Conservation (phyloP, 1,284 basidiomycete genomes). For the Tremellales sp. region DNA sequence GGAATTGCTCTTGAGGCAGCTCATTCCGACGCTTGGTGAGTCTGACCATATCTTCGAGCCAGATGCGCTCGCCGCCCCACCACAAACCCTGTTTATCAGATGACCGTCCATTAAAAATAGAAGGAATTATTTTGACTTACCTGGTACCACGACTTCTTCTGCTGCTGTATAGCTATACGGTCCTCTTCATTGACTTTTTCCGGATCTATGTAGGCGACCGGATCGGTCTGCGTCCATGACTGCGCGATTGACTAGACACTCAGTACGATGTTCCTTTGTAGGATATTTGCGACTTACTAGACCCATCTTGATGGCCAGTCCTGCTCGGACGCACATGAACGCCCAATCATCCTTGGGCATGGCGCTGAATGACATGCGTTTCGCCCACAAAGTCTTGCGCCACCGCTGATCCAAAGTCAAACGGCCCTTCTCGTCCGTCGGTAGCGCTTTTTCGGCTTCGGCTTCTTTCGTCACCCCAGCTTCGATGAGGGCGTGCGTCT, state of each 20-base stretch:
- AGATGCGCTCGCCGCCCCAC: conserved; percentile 85
- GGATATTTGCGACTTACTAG: conserved; percentile 18
- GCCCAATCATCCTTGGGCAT: conserved; percentile 28
- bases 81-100: conserved; percentile 64
- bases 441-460: conserved; percentile 8
- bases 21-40: conserved; percentile 46
- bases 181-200: conserved; percentile 25
- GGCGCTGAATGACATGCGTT: conserved; percentile 26
- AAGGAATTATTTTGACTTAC: conserved; percentile 7
- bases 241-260: conserved; percentile 12
- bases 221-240: conserved; percentile 41
- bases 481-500: conserved; percentile 21
- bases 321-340: conserved; percentile 21
- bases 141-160: conserved; percentile 31
- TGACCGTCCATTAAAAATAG: neutral
- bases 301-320: conserved; percentile 28
- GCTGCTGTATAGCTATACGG: conserved; percentile 15
- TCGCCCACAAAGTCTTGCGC: conserved; percentile 23
- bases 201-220: conserved; percentile 23
- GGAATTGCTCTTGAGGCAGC: conserved; percentile 19
- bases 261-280: too few relatives aligned
- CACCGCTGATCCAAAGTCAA: conserved; percentile 19
- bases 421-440: conserved; percentile 3
- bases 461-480: conserved; percentile 23
- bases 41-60: conserved; percentile 77